These are phyloP conservation scores for Pyrenochaeta sp. DNA, from an alignment of 2,329 filamentous ascomycete genomes.

Conservation along the genomic window DNA sequence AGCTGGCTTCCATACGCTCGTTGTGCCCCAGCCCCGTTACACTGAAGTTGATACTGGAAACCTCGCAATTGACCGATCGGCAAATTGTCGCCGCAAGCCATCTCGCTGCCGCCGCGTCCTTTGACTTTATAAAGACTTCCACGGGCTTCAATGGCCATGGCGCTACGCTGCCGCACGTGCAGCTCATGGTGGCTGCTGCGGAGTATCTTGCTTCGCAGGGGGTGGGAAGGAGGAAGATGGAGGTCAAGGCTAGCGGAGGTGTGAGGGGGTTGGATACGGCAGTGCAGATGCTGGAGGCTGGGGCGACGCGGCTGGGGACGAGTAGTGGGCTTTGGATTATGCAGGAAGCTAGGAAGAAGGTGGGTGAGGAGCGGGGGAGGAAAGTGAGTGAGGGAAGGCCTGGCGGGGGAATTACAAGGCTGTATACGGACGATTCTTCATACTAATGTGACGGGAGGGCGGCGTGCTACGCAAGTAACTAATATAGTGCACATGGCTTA, in stretches of 20 bases:
- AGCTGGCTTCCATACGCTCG: slow-evolving; percentile 61
- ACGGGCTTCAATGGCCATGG: slow-evolving; percentile 67
- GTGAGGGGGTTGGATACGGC: slow-evolving; percentile 61
- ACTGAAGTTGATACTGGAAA: slow-evolving; percentile 68
- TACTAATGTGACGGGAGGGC: slow-evolving; percentile 1
- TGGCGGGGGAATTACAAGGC: slow-evolving; percentile 31
- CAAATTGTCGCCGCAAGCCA: slow-evolving; percentile 64
- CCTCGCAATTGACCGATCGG: slow-evolving; percentile 57
- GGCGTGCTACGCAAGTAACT: background rate
- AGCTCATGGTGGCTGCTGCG: slow-evolving; percentile 62
- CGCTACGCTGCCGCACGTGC: slow-evolving; percentile 61
- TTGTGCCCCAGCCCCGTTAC: slow-evolving; percentile 55
- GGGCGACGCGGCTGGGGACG: slow-evolving; percentile 65
- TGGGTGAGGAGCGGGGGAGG: slow-evolving; percentile 36
- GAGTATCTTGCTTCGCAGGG: slow-evolving; percentile 52
- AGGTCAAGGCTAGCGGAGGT: slow-evolving; percentile 68
- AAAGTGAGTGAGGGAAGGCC: slow-evolving; percentile 32
- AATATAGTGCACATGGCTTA: background rate
- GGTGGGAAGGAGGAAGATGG: slow-evolving; percentile 48
- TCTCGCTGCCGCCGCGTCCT: slow-evolving; percentile 61
- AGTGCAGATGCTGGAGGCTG: slow-evolving; percentile 63
- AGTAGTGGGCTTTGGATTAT: slow-evolving; percentile 65
- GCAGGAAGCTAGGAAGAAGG: slow-evolving; percentile 51
- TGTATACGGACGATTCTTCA: slow-evolving; percentile 48
- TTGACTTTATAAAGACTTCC: slow-evolving; percentile 68